Conservation (phyloP, 208 protist species). For the Trypanosoma boissoni region DNA sequence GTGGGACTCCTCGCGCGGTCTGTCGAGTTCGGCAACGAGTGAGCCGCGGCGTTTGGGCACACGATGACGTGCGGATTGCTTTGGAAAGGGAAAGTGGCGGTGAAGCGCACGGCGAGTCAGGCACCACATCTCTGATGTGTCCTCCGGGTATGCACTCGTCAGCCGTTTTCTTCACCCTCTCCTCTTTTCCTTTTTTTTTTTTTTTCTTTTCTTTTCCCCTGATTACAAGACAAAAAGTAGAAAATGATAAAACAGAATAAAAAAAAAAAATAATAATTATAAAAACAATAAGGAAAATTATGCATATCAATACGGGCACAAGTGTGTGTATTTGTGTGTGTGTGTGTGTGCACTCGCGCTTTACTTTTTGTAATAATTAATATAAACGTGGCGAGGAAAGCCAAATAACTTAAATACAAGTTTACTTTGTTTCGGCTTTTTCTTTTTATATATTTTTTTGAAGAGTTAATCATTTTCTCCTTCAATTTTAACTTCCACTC, state of each 20-base stretch:
- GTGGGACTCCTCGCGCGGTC: neutral
- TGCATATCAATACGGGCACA: too few species aligned
- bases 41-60: slow-evolving; percentile 7
- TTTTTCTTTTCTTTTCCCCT: slow-evolving; percentile 20
- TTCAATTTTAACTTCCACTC: neutral
- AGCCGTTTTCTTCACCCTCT: slow-evolving; percentile 8
- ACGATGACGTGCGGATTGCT: neutral
- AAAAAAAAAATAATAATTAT: too few species aligned
- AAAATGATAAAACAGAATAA: too few species aligned
- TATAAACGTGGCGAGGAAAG: too few species aligned
- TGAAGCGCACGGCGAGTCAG: neutral
- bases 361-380: too few species aligned
- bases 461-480: slow-evolving; percentile 11
- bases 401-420: neutral
- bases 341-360: too few species aligned
- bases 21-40: slow-evolving; percentile 21
- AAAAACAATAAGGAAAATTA: too few species aligned
- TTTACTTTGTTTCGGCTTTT: neutral
- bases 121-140: slow-evolving; percentile 9
- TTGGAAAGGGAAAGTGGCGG: neutral
- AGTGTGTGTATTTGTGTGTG: too few species aligned
- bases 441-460: too few species aligned
- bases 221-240: too few species aligned
- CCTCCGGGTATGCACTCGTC: neutral
- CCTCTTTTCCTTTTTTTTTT: slow-evolving; percentile 15